Conservation (phyloP, 208 protist genomes). For the Acanthamoeba rhysodes region DNA sequence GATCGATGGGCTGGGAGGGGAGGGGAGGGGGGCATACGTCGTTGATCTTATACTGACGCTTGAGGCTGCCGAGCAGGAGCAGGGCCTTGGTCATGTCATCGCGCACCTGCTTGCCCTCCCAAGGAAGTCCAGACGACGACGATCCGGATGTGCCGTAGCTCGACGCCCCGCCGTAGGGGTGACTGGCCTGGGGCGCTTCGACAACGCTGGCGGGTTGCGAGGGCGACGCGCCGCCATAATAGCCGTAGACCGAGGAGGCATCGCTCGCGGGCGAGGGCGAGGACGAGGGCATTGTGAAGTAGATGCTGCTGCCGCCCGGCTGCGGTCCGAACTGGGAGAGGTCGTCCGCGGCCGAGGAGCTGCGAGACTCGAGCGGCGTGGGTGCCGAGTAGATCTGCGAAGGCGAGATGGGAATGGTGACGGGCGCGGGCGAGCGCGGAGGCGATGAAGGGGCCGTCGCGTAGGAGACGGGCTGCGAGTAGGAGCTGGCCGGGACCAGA, state of each 20-base stretch:
- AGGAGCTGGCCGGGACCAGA: neutral
- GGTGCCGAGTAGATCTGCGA: slow-evolving; percentile 30
- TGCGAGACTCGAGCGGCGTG: neutral
- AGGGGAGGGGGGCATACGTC: neutral
- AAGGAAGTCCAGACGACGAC: neutral
- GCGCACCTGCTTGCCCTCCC: neutral
- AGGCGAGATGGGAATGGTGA: slow-evolving; percentile 7
- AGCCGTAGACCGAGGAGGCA: neutral
- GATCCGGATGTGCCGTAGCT: neutral
- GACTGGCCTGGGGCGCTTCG: neutral
- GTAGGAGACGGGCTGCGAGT: neutral
- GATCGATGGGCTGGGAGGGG: too few relatives aligned
- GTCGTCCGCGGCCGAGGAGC: neutral
- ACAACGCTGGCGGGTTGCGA: neutral
- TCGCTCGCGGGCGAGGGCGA: neutral
- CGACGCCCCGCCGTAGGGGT: neutral
- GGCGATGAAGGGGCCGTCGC: neutral
- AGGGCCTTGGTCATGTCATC: slow-evolving; percentile 25
- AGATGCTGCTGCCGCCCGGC: neutral
- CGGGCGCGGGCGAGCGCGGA: neutral
- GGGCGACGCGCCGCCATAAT: too few relatives aligned
- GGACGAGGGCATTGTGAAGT: neutral
- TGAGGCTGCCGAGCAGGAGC: neutral
- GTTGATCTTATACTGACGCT: neutral
- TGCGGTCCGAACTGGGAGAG: slow-evolving; percentile 38